These are phyloP conservation scores for Phytophthora idaei DNA, from an alignment of 352 stramenopile genomes.

Conservation along the genomic window DNA sequence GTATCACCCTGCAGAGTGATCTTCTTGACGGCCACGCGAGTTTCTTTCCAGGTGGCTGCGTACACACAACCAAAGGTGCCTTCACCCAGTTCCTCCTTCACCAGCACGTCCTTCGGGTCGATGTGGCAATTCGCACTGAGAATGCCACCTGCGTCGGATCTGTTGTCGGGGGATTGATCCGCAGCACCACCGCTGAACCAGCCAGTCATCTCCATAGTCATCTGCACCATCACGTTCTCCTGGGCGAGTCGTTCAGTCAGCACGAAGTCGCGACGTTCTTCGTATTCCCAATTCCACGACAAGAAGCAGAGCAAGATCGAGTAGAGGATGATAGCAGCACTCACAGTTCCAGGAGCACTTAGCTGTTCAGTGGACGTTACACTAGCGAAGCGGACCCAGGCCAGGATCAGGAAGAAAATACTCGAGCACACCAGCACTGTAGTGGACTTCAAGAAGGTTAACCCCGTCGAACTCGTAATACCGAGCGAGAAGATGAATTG, in stretches of 20 bases:
- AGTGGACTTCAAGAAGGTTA: slow-evolving; percentile 76
- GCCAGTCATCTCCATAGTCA: slow-evolving; percentile 90
- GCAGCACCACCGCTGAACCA: slow-evolving; percentile 84
- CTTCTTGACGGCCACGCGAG: slow-evolving; percentile 83
- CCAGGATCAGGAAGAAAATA: slow-evolving; percentile 79
- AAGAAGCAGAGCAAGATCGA: slow-evolving; percentile 82
- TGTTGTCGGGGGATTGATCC: slow-evolving; percentile 52
- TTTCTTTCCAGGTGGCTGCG: slow-evolving; percentile 82
- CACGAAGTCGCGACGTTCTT: slow-evolving; percentile 87
- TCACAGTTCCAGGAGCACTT: slow-evolving; percentile 73
- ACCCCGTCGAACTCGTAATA: slow-evolving; percentile 80
- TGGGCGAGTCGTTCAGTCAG: slow-evolving; percentile 81
- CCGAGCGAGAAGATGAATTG: slow-evolving; percentile 88
- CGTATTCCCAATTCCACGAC: slow-evolving; percentile 89
- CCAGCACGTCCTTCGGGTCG: slow-evolving; percentile 78
- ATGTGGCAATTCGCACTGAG: slow-evolving; percentile 86
- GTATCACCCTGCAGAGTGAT: slow-evolving; percentile 82
- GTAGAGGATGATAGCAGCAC: slow-evolving; percentile 72
- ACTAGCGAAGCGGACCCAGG: slow-evolving; percentile 64
- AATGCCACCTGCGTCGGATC: slow-evolving; percentile 47
- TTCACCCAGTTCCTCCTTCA: slow-evolving; percentile 81
- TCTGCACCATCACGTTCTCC: slow-evolving; percentile 88
- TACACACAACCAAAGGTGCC: slow-evolving; percentile 84
- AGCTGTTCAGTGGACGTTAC: slow-evolving; percentile 41
- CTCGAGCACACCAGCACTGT: slow-evolving; percentile 61